Base-by-base conservation (phyloP, 768 basidiomycete genomes). In the Podaxis rugospora region DNA sequence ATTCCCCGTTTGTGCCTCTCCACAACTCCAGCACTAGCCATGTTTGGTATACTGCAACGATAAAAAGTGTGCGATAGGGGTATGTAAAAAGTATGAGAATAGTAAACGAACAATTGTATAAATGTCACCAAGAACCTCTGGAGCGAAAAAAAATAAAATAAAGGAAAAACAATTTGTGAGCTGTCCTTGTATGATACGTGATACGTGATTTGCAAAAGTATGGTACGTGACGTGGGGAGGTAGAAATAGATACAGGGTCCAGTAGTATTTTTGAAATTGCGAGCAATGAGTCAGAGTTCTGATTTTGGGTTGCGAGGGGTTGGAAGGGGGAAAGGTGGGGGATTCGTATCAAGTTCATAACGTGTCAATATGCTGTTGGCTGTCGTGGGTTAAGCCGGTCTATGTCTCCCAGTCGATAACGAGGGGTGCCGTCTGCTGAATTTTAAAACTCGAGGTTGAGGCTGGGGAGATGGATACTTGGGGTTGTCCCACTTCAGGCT, bases 371-470 rank as follows among this genome's bases (percentile, higher is more conserved):
- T 44, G 14, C 18, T 3, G 9, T 44, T 44, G 18, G 16, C 18
- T 16, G 42, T 44, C 18, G 42, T 44, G 5, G 42, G 18, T 21
- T n/a, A 16, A 44, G 47, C 23, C 0, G 6, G 47, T 27, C 51
- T 53, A 60, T 35, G 51, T 14, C 27, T 55, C 63, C 64, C 65
- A 64, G 27, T 54, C 55, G 10, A 65, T 57, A 59, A 67, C 66
- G 27, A 74, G 54, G 25, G 71, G 69, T 4, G 65, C 65, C 27
- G 66, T 61, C 47, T 69, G 65, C 16, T 65, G 59, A n/a, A 71
- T 59, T 51, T 53, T 64, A 25, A 71, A 68, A n/a, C 57, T 63
- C 18, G 32, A 27, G 5, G 46, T 55, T 11, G 57, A 62, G 6
- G 59, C 57, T 9, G 64, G 59, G 9, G 61, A 46, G 27, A 51